Conservation (phyloP, 208 protist species). For the Trypanosoma cruzi region DNA sequence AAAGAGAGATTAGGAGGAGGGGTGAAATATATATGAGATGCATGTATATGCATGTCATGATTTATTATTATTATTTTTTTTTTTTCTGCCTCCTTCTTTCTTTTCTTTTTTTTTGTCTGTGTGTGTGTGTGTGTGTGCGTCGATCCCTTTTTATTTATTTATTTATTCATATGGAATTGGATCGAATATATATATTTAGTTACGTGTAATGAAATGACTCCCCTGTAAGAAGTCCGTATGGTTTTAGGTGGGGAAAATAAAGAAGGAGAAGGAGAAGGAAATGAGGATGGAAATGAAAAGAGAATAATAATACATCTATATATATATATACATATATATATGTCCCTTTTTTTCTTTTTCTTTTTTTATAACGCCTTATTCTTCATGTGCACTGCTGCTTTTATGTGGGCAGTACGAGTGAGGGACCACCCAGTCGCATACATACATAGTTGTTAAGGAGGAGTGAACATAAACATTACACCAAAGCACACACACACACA, state of each 20-base stretch:
- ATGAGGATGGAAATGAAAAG: neutral
- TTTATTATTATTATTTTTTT: conserved; percentile 3
- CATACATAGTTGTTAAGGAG: too few species aligned
- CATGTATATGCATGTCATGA: neutral
- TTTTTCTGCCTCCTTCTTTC: conserved; percentile 14
- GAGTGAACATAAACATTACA: too few species aligned
- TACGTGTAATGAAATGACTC: neutral
- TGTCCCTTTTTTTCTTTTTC: neutral
- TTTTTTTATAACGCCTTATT: too few species aligned
- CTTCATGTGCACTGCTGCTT: too few species aligned
- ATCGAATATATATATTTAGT: neutral
- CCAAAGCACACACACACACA: too few species aligned
- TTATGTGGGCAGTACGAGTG: too few species aligned
- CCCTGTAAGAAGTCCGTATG: too few species aligned
- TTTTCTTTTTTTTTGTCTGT: neutral
- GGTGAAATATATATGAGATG: neutral
- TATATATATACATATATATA: conserved; percentile 12
- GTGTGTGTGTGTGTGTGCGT: neutral
- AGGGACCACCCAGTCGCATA: too few species aligned
- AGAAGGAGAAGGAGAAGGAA: neutral
- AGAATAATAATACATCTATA: conserved; percentile 7
- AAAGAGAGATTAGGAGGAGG: neutral
- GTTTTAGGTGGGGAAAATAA: too few species aligned
- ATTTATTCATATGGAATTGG: neutral
- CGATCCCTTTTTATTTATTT: neutral